Base-by-base conservation (phyloP, 495 filamentous ascomycete species). In the Xylaria palmicola region DNA sequence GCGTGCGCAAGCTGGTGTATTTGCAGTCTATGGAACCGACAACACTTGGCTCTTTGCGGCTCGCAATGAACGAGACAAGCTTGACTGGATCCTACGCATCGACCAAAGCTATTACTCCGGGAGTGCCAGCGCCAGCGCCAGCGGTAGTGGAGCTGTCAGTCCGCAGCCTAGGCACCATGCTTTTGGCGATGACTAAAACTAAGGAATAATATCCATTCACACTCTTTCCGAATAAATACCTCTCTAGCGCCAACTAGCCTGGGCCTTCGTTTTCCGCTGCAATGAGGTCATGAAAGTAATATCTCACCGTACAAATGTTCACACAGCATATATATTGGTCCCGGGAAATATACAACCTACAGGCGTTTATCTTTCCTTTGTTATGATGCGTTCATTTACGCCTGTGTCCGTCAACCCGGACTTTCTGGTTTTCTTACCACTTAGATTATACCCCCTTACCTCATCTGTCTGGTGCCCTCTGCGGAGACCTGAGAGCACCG, bases 31-130 rank as follows among this genome's bases (percentile, higher is more conserved):
- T 69, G 93, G 90, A 37, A 88, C 87, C 60, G 86, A 93, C 67
- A 97, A 96, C 67, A 95, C 93, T 37, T 99, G 90, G 84, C 79
- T 99, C 52, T 98, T 99, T 75, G 90, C 91, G 24, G 90, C 91
- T 43, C 79, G 91, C 48, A 91, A 84, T 58, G 93, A 97, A 76
- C 78, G 85, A 13, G 91, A 97, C 68, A 96, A 95, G 77, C 85
- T 91, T 24, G 93, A 97, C 69, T 98, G 94, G 94, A 94, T 98
- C 65, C 77, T 90, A 65, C 87, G 86, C 68, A 88, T 97, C 59
- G 85, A 87, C 64, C 83, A 86, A 65, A 77, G 74, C 41, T 80
- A 74, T 60, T 66, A 66, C 53, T 70, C 74, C 15, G 68, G 65
- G 24, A 67, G 56, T 32, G 63, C 39, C 15, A 66, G 62, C 34